These are phyloP conservation scores for Endocalyx cinctus DNA, from an alignment of 2,329 filamentous ascomycete species.

Conservation along the genomic window DNA sequence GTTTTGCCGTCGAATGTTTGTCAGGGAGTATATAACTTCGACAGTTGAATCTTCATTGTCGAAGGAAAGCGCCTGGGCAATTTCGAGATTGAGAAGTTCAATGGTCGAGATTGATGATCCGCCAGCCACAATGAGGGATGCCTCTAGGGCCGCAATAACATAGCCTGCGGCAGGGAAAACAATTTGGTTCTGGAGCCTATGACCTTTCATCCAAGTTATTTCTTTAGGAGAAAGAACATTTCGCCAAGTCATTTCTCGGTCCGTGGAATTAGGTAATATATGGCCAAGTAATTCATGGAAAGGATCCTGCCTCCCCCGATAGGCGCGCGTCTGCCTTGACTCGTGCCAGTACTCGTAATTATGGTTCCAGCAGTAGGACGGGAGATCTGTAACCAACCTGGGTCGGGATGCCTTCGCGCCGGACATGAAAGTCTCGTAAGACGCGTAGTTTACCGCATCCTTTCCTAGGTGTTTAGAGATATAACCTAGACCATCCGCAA, in stretches of 20 bases:
- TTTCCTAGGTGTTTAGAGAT: constrained; percentile 9
- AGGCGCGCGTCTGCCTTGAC: constrained; percentile 6
- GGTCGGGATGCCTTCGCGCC: constrained; percentile 2
- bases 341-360: constrained; percentile 9
- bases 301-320: constrained; percentile 4
- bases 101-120: constrained; percentile 2
- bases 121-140: constrained; percentile 4
- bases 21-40: constrained; percentile 18
- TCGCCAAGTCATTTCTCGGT: constrained; percentile 8
- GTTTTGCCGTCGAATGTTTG: constrained; percentile 6
- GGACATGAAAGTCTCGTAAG: constrained; percentile 1
- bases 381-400: constrained; percentile 7
- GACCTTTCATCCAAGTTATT: constrained; percentile 13
- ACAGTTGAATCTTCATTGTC: constrained; percentile 13
- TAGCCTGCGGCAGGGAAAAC: constrained; percentile 19
- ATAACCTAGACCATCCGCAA: constrained; percentile 12
- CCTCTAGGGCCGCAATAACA: constrained; percentile 16
- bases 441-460: constrained; percentile 6
- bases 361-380: constrained; percentile 17
- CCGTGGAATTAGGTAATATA: constrained; percentile 1
- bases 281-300: constrained; percentile 12
- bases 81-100: constrained; percentile 15
- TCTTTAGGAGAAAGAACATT: constrained; percentile 13
- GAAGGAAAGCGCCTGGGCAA: constrained; percentile 14
- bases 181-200: constrained; percentile 16